These are phyloP conservation scores for Epichloe uncinata DNA, from an alignment of 2,329 filamentous ascomycete species.

Conservation along the genomic window DNA sequence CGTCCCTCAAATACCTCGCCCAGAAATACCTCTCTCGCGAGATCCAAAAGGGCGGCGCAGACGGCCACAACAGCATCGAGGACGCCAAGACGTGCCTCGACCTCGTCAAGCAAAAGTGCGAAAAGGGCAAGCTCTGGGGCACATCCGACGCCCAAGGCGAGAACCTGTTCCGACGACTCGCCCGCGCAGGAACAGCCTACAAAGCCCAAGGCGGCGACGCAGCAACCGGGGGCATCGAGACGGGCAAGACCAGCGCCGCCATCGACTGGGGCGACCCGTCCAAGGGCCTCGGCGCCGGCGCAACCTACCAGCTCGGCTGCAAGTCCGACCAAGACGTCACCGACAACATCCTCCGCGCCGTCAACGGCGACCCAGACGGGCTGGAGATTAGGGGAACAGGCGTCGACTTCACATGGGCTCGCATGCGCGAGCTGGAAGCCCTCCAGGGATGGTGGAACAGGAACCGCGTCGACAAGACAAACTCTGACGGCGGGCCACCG, in stretches of 20 bases:
- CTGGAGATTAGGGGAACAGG: constrained; percentile 44
- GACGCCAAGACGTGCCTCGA: constrained; percentile 86
- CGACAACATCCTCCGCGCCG: constrained; percentile 41
- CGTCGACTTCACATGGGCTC: constrained; percentile 54
- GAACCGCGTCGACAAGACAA: constrained; percentile 29
- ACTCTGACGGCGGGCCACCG: constrained; percentile 23
- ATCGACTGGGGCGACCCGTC: constrained; percentile 81
- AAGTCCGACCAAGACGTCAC: constrained; percentile 45
- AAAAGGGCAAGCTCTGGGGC: constrained; percentile 80
- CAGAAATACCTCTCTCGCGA: constrained; percentile 76
- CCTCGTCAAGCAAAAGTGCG: constrained; percentile 88
- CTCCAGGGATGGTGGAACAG: constrained; percentile 56
- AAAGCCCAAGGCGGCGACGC: constrained; percentile 45
- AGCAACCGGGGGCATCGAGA: constrained; percentile 40
- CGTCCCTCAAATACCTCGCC: constrained; percentile 76
- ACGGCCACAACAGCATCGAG: constrained; percentile 83
- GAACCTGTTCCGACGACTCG: constrained; percentile 77
- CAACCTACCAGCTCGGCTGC: constrained; percentile 44
- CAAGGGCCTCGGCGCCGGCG: constrained; percentile 42
- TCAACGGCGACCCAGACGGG: constrained; percentile 44
- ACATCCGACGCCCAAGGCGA: constrained; percentile 67
- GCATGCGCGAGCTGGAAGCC: constrained; percentile 52
- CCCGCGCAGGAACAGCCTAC: constrained; percentile 47
- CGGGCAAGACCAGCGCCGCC: constrained; percentile 55
- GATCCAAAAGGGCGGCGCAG: constrained; percentile 67